Evolutionary conservation across 805 yeast genomes (phyloP).

Genomic region (Saturnispora saitoi): DNA sequence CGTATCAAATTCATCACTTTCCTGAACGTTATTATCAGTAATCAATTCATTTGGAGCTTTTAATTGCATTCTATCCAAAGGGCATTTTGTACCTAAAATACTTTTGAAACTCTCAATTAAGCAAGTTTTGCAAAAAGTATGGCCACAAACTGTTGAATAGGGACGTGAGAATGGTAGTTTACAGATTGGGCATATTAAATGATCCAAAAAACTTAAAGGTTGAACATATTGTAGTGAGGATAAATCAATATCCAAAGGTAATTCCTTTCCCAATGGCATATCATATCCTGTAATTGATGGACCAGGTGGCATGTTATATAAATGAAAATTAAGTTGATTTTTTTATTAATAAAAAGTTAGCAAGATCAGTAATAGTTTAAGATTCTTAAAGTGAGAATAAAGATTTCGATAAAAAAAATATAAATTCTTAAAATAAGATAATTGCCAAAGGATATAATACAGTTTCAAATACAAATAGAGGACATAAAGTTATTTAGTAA

Average conservation of each 20-base stretch:
- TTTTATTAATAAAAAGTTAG: not conserved
- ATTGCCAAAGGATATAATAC: too few relatives aligned
- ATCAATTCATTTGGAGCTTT: conserved; percentile 8
- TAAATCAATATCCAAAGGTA: conserved; percentile 17
- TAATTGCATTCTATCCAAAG: conserved; percentile 50
- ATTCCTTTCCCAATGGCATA: not conserved
- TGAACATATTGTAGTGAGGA: conserved; percentile 20
- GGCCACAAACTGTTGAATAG: conserved; percentile 56
- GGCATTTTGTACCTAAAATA: conserved; percentile 38
- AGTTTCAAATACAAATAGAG: too few relatives aligned
- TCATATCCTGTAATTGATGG: not conserved
- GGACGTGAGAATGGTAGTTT: conserved; percentile 56
- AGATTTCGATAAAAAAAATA: too few relatives aligned
- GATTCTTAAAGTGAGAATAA: too few relatives aligned
- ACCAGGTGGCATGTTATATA: not conserved
- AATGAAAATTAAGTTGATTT: not conserved
- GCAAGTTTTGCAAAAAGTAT: conserved; percentile 55
- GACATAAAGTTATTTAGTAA: not conserved
- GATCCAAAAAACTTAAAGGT: conserved; percentile 19
- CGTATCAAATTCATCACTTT: conserved; percentile 10
- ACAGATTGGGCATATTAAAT: conserved; percentile 53
- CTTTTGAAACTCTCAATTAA: conserved; percentile 37
- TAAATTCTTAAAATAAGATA: too few relatives aligned
- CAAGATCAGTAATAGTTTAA: too few relatives aligned
- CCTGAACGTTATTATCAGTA: not conserved